Conservation (phyloP, 176 grass and related monocot species). For the Avena insularis region DNA sequence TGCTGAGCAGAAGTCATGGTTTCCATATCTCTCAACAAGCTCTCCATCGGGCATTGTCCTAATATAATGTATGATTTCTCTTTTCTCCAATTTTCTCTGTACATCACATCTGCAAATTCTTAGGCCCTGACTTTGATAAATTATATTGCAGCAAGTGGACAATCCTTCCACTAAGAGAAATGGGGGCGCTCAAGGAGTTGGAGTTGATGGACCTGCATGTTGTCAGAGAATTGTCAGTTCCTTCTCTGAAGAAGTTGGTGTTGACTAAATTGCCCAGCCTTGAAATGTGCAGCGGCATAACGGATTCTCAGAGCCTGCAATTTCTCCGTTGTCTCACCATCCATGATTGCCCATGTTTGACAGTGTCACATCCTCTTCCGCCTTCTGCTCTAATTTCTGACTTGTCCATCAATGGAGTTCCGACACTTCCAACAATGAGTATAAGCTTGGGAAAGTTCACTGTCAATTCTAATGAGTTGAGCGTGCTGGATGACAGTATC, state of each 20-base stretch:
- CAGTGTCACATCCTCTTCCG: slow-evolving; percentile 16
- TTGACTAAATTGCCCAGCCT: slow-evolving; percentile 36
- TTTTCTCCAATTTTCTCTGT: neutral
- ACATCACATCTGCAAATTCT: neutral
- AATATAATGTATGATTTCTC: neutral
- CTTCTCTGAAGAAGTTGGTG: slow-evolving; percentile 41
- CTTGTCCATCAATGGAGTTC: slow-evolving; percentile 29
- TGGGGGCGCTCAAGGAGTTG: slow-evolving; percentile 29
- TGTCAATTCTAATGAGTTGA: neutral
- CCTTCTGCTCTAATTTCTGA: neutral
- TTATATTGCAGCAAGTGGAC: slow-evolving; percentile 26
- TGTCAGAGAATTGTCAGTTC: neutral
- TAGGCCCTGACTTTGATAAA: slow-evolving; percentile 13
- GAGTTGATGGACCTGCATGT: slow-evolving; percentile 35
- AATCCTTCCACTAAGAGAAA: slow-evolving; percentile 29
- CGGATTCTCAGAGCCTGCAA: neutral
- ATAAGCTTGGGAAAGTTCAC: no score
- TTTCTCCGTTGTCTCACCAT: neutral
- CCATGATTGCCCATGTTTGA: slow-evolving; percentile 27
- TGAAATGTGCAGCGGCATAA: slow-evolving; percentile 35
- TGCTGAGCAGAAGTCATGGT: slow-evolving; percentile 6
- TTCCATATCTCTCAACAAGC: neutral
- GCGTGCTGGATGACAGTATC: slow-evolving; percentile 9
- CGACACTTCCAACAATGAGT: neutral
- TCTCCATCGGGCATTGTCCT: slow-evolving; percentile 38